phyloP scores from a whole-genome alignment of 805 yeast species.

The Allodekkera sacchari region DNA sequence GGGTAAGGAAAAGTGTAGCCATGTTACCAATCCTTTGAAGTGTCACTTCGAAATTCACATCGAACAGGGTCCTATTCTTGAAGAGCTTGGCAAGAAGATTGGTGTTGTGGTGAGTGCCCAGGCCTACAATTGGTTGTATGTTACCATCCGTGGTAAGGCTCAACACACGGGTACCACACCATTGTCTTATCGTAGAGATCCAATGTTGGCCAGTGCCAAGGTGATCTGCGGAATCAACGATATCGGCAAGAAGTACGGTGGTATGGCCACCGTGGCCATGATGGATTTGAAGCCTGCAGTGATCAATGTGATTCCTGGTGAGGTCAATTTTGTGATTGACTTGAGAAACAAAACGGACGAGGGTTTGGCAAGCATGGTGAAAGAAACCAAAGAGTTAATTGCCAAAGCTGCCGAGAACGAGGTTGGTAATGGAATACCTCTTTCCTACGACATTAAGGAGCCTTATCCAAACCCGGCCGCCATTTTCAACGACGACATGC shows the following conservation, averaged over 20 bases:
- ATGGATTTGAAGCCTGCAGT: conserved; percentile 48
- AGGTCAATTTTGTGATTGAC: conserved; percentile 44
- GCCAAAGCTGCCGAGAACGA: conserved; percentile 22
- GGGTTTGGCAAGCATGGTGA: conserved; percentile 14
- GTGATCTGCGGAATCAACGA: conserved; percentile 49
- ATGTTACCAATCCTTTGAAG: conserved; percentile 43
- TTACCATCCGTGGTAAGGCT: conserved; percentile 49
- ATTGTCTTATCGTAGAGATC: conserved; percentile 47
- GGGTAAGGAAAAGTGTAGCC: conserved; percentile 41
- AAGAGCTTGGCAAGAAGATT: conserved; percentile 41
- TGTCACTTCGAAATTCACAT: conserved; percentile 70
- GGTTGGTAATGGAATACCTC: conserved; percentile 3
- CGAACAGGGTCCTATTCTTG: conserved; percentile 68
- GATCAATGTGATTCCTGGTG: conserved; percentile 59
- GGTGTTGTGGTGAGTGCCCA: conserved; percentile 63
- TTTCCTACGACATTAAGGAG: not conserved
- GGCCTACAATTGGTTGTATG: conserved; percentile 53
- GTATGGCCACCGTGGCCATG: conserved; percentile 51
- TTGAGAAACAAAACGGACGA: conserved; percentile 45
- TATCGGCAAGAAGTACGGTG: conserved; percentile 41
- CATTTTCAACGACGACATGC: conserved; percentile 1
- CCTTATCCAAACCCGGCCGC: conserved; percentile 4
- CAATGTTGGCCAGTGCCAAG: conserved; percentile 46
- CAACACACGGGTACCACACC: conserved; percentile 73
- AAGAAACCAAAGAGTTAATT: conserved; percentile 26